Conservation (phyloP, 768 basidiomycete genomes). For the Pilatotrama ljubarskyi region DNA sequence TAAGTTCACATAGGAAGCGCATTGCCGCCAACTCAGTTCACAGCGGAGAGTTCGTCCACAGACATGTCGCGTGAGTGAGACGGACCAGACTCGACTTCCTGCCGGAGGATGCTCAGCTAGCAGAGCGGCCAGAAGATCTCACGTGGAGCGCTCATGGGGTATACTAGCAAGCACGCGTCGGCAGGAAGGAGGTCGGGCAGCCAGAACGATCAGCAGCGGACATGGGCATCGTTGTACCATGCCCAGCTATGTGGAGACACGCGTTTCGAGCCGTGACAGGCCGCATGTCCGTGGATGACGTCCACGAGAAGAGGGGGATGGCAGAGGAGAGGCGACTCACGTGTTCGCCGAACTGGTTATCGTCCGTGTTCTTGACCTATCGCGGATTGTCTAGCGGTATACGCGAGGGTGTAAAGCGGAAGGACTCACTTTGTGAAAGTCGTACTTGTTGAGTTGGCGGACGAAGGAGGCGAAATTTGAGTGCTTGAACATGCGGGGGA, state of each 20-base stretch:
- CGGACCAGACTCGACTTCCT: background rate
- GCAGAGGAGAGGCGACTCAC: conserved; percentile 36
- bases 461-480: conserved; percentile 94
- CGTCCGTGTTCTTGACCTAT: conserved; percentile 82
- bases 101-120: conserved; percentile 5
- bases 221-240: background rate
- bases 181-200: conserved; percentile 9
- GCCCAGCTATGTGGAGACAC: background rate
- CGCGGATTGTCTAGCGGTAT: background rate
- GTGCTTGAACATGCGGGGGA: conserved; percentile 93
- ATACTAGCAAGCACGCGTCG: conserved; percentile 10
- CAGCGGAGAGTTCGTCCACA: conserved; percentile 1
- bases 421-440: conserved; percentile 79
- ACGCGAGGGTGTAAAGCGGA: conserved; percentile 6
- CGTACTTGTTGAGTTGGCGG: conserved; percentile 93
- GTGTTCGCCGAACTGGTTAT: conserved; percentile 67
- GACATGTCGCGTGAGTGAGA: conserved; percentile 3
- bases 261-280: conserved; percentile 4
- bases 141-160: background rate
- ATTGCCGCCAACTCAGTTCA: background rate
- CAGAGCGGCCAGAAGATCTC: background rate
- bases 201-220: background rate
- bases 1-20: background rate
- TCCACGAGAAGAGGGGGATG: conserved; percentile 20
- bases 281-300: conserved; percentile 8